Base-by-base conservation (phyloP, 176 grass and related monocot species). In the Coix lacrymajobi region DNA sequence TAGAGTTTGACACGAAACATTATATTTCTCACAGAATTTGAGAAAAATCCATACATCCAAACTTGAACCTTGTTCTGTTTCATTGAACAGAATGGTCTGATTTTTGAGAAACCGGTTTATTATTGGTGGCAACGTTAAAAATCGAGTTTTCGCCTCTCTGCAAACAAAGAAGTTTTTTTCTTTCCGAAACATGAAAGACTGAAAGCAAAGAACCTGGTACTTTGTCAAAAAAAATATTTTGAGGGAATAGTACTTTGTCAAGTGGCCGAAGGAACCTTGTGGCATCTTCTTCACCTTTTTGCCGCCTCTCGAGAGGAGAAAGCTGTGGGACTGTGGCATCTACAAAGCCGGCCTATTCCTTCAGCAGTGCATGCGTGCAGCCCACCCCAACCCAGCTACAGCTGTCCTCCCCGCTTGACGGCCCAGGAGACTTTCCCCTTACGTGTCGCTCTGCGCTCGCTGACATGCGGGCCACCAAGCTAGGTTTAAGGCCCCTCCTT, bases 401-500 rank as follows among this genome's bases (percentile, higher is more conserved):
- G 13, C 60, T 28, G 22, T 1, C 19, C 34, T 1, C 19, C 34
- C 68, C 75, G 66, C 63, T 6, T 3, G 11, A 57, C 26, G 73
- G 73, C 64, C 56, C 43, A 65, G 9, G 16, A 0, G 44, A 3
- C 32, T 6, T n/a, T 30, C 7, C 0, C 1, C 19, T 11, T 2
- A 65, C 26, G 36, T 60, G 45, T 26, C 44, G 19, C n/a, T 2
- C 17, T 37, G 38, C 24, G 0, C 12, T 34, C 40, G 20, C 62
- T 62, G 82, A 81, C 76, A 69, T 12, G 12, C 6, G 57, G 88
- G 45, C 78, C 66, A 20, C 1, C 2, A 1, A 45, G 17, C 62
- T 43, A 75, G 82, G 83, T 87, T 89, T 77, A 62, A 84, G 83
- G 74, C n/a, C n/a, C 80, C 44, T 46, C 22, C 85, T 0, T 8